Evolutionary conservation across 2,329 filamentous ascomycete species (phyloP).

Genomic region (Hypomyces perniciosus): DNA sequence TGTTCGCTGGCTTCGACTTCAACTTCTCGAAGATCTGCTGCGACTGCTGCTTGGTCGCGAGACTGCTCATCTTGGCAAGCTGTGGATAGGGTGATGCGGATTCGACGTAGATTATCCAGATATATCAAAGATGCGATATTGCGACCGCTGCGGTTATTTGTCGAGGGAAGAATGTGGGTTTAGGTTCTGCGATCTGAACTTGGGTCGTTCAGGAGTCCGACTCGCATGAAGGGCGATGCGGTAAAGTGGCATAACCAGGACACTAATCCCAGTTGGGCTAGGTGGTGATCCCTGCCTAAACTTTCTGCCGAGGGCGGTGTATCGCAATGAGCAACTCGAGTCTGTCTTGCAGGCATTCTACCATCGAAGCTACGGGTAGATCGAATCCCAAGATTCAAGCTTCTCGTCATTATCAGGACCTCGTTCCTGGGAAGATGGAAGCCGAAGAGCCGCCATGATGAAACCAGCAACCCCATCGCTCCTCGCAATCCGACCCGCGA

Average conservation of each 20-base stretch:
- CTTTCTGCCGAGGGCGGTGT: slow-evolving; percentile 35
- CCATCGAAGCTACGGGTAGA: too few species aligned
- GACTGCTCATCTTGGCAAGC: slow-evolving; percentile 51
- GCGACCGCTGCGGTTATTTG: slow-evolving; percentile 3
- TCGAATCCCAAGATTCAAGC: neutral
- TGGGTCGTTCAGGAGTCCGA: slow-evolving; percentile 33
- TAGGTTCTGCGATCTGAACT: neutral
- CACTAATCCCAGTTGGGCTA: slow-evolving; percentile 30
- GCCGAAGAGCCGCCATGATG: slow-evolving; percentile 36
- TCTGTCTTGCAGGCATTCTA: neutral
- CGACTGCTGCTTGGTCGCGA: slow-evolving; percentile 89
- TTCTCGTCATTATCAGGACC: slow-evolving; percentile 11
- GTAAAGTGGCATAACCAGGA: slow-evolving; percentile 38
- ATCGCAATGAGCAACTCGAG: slow-evolving; percentile 5
- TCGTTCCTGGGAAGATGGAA: slow-evolving; percentile 29
- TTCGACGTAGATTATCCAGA: neutral
- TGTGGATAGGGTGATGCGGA: neutral
- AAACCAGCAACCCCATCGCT: slow-evolving; percentile 35
- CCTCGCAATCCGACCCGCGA: slow-evolving; percentile 29
- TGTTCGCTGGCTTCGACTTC: slow-evolving; percentile 90
- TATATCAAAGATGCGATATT: neutral
- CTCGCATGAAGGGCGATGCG: slow-evolving; percentile 27
- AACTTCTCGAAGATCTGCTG: slow-evolving; percentile 97
- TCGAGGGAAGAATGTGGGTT: neutral
- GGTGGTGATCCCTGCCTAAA: slow-evolving; percentile 21